A percentile compares a stretch with the other conserved stretches of the same genome.
phyloP scores from a whole-genome alignment of 2,329 filamentous ascomycete species.

The Phialocephala sp. region DNA sequence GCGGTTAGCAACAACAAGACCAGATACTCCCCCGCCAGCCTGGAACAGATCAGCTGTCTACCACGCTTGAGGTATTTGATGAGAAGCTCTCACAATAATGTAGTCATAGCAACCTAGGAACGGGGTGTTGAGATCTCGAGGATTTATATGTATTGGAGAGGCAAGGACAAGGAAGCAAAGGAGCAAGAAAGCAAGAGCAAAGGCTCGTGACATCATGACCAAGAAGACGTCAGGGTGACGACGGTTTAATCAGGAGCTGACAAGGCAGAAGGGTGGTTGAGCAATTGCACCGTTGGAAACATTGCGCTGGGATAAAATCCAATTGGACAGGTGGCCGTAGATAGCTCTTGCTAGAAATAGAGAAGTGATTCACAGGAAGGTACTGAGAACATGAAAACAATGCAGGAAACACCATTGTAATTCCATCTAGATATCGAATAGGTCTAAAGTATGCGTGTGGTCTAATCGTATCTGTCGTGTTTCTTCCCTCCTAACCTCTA shows the following conservation, averaged over 20 bases:
- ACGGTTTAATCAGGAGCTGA: not conserved
- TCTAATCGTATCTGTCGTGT: not conserved
- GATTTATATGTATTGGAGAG: conserved; percentile 27
- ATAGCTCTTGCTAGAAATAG: conserved; percentile 4
- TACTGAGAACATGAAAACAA: not conserved
- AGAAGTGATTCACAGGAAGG: not conserved
- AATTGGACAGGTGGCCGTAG: not conserved
- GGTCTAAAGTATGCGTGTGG: not conserved
- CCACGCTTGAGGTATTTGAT: too few species aligned
- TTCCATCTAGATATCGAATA: not conserved
- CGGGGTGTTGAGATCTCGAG: conserved; percentile 32
- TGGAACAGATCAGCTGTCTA: not conserved
- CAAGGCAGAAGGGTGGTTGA: not conserved
- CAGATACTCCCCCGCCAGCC: conserved; percentile 53
- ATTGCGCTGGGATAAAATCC: not conserved
- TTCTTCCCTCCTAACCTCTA: not conserved
- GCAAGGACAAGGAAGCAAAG: conserved; percentile 17
- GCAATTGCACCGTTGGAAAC: conserved; percentile 7
- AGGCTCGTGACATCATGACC: not conserved
- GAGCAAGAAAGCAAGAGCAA: conserved; percentile 11
- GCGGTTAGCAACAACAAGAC: conserved; percentile 51
- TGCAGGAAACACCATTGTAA: not conserved
- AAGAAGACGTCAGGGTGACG: conserved; percentile 3
- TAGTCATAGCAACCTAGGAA: conserved; percentile 45
- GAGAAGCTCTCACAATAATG: conserved; percentile 41